Base-by-base conservation (phyloP, 2,329 filamentous ascomycete species). In the Paecilomyces dactylethromorphus region DNA sequence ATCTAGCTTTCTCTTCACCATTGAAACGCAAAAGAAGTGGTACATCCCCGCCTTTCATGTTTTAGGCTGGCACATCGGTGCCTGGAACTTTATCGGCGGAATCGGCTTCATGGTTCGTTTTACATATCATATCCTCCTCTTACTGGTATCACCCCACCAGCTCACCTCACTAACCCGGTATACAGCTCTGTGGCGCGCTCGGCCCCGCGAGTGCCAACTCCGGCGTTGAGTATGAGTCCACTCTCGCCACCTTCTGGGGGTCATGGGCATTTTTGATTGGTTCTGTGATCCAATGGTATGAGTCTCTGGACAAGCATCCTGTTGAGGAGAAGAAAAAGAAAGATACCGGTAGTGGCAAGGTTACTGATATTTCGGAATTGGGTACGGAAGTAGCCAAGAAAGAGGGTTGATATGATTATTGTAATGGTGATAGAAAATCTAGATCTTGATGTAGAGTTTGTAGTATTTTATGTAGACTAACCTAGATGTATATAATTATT, bases 41-140 rank as follows among this genome's bases (percentile, higher is more conserved):
- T 88, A 83, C 64, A 72, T 76, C 12, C 86, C 87, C 0, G 83
- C 84, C 0, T 77, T 76, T 3, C 67, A 70, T 2, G 75, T 84
- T 0, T 76, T 89, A 1, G 86, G 86, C 3, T 89, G 86, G 87
- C 84, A 88, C 69, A 82, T 89, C 63, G 86, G 84, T 0, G 70
- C 82, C 8, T 89, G 85, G 84, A 89, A 88, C 64, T 69, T 87
- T 1, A 74, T 88, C 21, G 87, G 87, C 0, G 81, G 82, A 1
- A 65, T 88, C 24, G 86, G 86, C 0, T 88, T 88, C 66, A 87
- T 83, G 4, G 59, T 77, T 31, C 68, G 69, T 63, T 18, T 15
- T 4, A n/a, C 22, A 31, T n/a, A 26, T n/a, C n/a, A 22, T 68
- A 22, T 22, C 45, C 31, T 51, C n/a, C 18, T 22, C 7, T 15